A percentile compares a stretch with the other conserved stretches of the same genome.
These are phyloP conservation scores for Tolypocladium paradoxum DNA, from an alignment of 2,329 filamentous ascomycete species.

Conservation along the genomic window DNA sequence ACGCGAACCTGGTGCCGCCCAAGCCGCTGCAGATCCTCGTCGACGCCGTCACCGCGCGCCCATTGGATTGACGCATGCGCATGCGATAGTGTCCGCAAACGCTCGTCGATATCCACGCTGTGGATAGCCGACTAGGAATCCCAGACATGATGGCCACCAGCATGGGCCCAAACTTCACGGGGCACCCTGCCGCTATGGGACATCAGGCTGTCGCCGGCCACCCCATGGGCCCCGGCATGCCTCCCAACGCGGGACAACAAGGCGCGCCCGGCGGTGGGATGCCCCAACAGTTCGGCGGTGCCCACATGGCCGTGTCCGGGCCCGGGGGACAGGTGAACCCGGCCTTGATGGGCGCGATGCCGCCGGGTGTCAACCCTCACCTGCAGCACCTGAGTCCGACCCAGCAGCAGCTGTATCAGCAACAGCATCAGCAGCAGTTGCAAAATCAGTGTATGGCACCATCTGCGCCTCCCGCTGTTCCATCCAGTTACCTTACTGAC, in stretches of 20 bases:
- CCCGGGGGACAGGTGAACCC: constrained; percentile 64
- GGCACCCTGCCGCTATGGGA: constrained; percentile 61
- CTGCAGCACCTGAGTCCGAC: constrained; percentile 60
- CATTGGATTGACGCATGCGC: constrained; percentile 23
- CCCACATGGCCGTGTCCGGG: constrained; percentile 60
- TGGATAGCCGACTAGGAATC: constrained; percentile 39
- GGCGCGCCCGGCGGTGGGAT: constrained; percentile 55
- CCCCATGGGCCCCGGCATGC: constrained; percentile 51
- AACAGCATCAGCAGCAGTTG: constrained; percentile 31
- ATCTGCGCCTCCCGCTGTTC: neutral
- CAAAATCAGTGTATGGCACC: constrained; percentile 22
- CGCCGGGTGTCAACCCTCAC: constrained; percentile 55
- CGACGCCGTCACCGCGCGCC: neutral
- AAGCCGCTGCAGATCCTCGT: neutral
- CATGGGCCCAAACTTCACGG: constrained; percentile 51
- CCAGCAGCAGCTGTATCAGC: constrained; percentile 47
- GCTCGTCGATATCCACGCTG: constrained; percentile 47
- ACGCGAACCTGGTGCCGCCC: constrained; percentile 1
- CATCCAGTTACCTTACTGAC: neutral
- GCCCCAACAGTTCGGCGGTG: constrained; percentile 52
- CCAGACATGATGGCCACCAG: constrained; percentile 56
- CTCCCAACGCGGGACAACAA: constrained; percentile 59
- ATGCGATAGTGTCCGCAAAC: constrained; percentile 35
- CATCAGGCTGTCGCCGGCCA: constrained; percentile 60
- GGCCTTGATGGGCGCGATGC: constrained; percentile 68